Base-by-base conservation (phyloP, 306 rosid genomes). In the Oxytropis ochrocephala region DNA sequence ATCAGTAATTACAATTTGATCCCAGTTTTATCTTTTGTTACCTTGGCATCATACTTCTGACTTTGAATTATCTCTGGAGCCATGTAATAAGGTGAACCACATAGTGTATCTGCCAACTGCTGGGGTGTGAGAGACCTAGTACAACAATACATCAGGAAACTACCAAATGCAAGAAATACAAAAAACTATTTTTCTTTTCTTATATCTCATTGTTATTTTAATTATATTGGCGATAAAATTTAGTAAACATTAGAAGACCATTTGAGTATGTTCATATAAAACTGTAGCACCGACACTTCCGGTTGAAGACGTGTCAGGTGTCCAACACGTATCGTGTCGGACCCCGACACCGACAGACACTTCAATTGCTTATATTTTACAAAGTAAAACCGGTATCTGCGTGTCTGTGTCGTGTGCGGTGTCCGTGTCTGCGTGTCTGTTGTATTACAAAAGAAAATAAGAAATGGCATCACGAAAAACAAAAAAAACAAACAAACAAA, bases 21-120 rank as follows among this genome's bases (percentile, higher is more conserved):
- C 27, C 46, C 39, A 67, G n/a, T 64, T 69, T 53, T 69, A 78
- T 51, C 50, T 55, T 52, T 50, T 66, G 61, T 84, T 69, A 94
- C 99, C 99, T 89, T 91, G 30, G 95, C 96, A 73, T 91, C 96
- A 74, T 95, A 95, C 80, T 81, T 87, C 59, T 77, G 80, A 58
- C 80, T 84, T 63, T 33, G 82, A 70, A 91, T 84, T 64, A 95
- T 95, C 84, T 95, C 99, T 1, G 99, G 99, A 73, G 99, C 99
- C 99, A 95, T 95, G 83, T 95, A 95, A 60, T 91, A 83, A 16
- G 99, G 99, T 62, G 99, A 91, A 80, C 99, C 99, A 48, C 99
- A 95, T 7, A 83, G 77, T 42, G 99, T 89, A 75, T 95, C 96
- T 3, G 97, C 99, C 85, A 95, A 75, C 16, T 80, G 78, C 62